Evolutionary conservation across 2,329 filamentous ascomycete genomes (phyloP), one percentile per base, ranked within the genome.

Genomic region (Colletotrichum agaves): DNA sequence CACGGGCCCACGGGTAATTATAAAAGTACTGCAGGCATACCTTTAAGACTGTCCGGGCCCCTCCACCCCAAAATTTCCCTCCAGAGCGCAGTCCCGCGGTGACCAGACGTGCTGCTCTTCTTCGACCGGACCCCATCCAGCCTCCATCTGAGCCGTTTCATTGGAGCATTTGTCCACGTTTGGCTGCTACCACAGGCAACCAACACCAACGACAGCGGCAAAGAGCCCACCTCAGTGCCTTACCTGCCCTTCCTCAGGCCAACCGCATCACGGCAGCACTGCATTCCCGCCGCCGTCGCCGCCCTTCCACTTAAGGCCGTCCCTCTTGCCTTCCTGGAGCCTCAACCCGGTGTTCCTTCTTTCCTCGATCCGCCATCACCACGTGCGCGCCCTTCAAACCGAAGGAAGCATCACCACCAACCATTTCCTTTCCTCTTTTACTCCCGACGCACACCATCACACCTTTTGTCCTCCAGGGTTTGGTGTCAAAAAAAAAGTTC

Each of bases 1-100:
- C 66, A 67, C 66, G 57, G 66, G 63, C 52, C 66, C 66, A 69
- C 66, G 66, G 66, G 57, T 67, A 68, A 68, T 68, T 68, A 69
- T 69, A 69, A 69, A 69, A 69, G 63, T 69, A 69, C 66, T 69
- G 63, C 66, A 67, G 63, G 66, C 66, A 69, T 66, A 44, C 66
- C 66, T 69, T 66, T 67, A 66, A 69, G 62, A 69, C 63, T 61
- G 66, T 62, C 63, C 66, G 50, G 65, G 65, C 65, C 66, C 66
- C 63, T 69, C 66, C 66, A 69, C 66, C 66, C 66, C 56, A 68
- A 67, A 68, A 43, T 65, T 68, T 68, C 65, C 65, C 65, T 68
- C 65, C 65, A 68, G 61, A 68, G 65, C 65, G 65, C 56, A 63
- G 65, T 68, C 61, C 63, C 59, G 50, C 56, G 62, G 56, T 49